Evolutionary conservation across 73 alveolate genomes (phyloP).

Genomic region (Halteria grandinella): DNA sequence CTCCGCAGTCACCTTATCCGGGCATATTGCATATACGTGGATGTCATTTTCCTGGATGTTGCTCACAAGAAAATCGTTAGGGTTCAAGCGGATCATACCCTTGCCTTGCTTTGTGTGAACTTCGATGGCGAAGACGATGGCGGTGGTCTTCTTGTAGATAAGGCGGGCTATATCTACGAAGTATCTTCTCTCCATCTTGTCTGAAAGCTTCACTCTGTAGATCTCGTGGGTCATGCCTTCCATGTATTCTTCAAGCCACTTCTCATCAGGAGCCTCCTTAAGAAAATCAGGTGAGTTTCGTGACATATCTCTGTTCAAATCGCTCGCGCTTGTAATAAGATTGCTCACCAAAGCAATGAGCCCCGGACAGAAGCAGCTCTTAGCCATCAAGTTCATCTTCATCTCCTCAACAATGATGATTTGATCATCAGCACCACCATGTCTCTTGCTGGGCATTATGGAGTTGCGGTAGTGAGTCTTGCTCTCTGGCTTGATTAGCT

Average conservation of each 20-base stretch:
- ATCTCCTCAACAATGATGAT: slow-evolving; percentile 83
- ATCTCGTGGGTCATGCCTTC: slow-evolving; percentile 90
- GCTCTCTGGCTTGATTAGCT: slow-evolving; percentile 94
- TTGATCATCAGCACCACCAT: slow-evolving; percentile 76
- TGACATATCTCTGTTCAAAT: too few species aligned
- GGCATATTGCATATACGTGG: slow-evolving; percentile 68
- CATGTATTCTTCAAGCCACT: slow-evolving; percentile 83
- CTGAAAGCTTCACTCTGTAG: slow-evolving; percentile 68
- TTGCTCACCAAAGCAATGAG: slow-evolving; percentile 76
- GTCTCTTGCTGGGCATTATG: too few species aligned
- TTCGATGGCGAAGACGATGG: slow-evolving; percentile 87
- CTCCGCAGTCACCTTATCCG: slow-evolving; percentile 66
- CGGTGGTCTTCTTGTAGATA: slow-evolving; percentile 76
- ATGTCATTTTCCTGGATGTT: slow-evolving; percentile 58
- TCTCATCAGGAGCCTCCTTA: too few species aligned
- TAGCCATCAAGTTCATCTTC: slow-evolving; percentile 90
- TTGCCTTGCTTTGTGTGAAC: slow-evolving; percentile 81
- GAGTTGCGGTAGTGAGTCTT: slow-evolving; percentile 90
- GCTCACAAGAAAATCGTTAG: slow-evolving; percentile 66
- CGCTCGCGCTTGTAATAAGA: slow-evolving; percentile 69
- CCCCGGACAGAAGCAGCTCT: slow-evolving; percentile 90
- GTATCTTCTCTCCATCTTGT: slow-evolving; percentile 61
- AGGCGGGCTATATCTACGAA: slow-evolving; percentile 75
- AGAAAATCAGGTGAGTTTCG: too few species aligned
- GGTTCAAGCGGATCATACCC: slow-evolving; percentile 80